Conservation (phyloP, 129 eudicot species). For the Tanacetum coccineum region DNA sequence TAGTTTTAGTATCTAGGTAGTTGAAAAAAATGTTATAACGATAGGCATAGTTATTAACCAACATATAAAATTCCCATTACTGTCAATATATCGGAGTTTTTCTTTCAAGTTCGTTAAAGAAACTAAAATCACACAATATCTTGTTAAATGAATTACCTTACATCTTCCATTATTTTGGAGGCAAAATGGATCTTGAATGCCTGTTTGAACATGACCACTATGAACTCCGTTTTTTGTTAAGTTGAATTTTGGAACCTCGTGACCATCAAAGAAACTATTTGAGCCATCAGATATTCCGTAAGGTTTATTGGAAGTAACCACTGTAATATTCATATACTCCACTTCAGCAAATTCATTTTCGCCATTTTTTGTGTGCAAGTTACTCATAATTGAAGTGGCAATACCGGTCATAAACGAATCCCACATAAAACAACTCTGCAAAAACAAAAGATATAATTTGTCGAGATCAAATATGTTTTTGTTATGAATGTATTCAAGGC, state of each 20-base stretch:
- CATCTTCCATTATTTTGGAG: slow-evolving; percentile 60
- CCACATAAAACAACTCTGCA: slow-evolving; percentile 91
- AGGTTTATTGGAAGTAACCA: slow-evolving; percentile 71
- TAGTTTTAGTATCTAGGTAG: slow-evolving; percentile 20
- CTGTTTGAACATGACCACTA: slow-evolving; percentile 84
- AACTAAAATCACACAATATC: background rate
- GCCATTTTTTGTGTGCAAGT: slow-evolving; percentile 32
- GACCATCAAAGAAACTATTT: slow-evolving; percentile 63
- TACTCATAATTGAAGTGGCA: slow-evolving; percentile 72
- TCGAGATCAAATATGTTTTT: background rate
- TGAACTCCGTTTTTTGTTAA: slow-evolving; percentile 58
- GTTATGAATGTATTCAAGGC: background rate
- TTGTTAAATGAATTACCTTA: slow-evolving; percentile 44
- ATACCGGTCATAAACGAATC: slow-evolving; percentile 72
- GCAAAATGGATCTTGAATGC: slow-evolving; percentile 75
- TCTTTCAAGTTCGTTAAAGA: too few species aligned
- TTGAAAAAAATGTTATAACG: slow-evolving; percentile 16
- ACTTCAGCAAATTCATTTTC: slow-evolving; percentile 78
- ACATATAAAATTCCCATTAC: background rate
- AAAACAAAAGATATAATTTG: slow-evolving; percentile 15
- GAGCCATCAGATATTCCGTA: slow-evolving; percentile 75
- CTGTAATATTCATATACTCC: slow-evolving; percentile 78
- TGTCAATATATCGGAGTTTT: too few species aligned
- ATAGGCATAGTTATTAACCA: slow-evolving; percentile 17
- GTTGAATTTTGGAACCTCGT: slow-evolving; percentile 44